Percentiles rank a stretch among this genome's conserved stretches.
Conservation (phyloP, 2,329 filamentous ascomycete species). For the Phaeosphaeriaceae sp. region DNA sequence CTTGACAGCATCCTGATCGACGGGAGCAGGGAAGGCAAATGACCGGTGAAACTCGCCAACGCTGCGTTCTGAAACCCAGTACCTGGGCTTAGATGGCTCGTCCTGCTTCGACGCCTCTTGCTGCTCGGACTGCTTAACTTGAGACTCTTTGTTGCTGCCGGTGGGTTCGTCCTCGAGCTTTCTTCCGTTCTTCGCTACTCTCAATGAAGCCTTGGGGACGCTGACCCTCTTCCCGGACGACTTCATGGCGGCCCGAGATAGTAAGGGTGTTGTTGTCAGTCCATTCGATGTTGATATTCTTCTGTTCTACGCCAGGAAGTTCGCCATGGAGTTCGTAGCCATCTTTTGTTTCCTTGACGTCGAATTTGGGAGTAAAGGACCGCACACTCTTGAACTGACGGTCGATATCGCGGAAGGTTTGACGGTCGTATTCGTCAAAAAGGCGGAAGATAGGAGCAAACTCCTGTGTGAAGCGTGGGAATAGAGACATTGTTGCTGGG, state of each 20-base stretch:
- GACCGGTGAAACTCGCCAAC: constrained; percentile 65
- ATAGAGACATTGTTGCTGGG: constrained; percentile 49
- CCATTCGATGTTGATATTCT: constrained; percentile 79
- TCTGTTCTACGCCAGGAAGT: constrained; percentile 75
- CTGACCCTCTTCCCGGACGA: constrained; percentile 63
- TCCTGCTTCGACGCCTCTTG: constrained; percentile 50
- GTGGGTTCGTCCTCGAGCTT: constrained; percentile 65
- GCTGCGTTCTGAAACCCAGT: constrained; percentile 70
- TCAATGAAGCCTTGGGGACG: constrained; percentile 58
- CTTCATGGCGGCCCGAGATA: constrained; percentile 73
- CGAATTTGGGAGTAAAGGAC: constrained; percentile 78
- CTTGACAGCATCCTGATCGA: constrained; percentile 67
- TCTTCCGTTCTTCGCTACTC: constrained; percentile 33
- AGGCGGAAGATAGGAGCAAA: constrained; percentile 56
- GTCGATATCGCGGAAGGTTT: constrained; percentile 36
- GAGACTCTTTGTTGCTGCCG: constrained; percentile 17
- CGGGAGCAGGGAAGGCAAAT: constrained; percentile 64
- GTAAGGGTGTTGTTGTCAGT: constrained; percentile 75
- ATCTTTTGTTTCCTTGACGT: constrained; percentile 72
- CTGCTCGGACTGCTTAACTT: constrained; percentile 33
- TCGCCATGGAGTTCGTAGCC: constrained; percentile 81
- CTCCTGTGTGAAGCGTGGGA: constrained; percentile 50
- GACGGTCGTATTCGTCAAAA: constrained; percentile 55
- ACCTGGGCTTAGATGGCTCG: constrained; percentile 64
- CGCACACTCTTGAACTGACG: constrained; percentile 44